Evolutionary conservation across 495 filamentous ascomycete species (phyloP), one percentile per base, ranked within the genome.

Genomic region (Lepraria neglecta): DNA sequence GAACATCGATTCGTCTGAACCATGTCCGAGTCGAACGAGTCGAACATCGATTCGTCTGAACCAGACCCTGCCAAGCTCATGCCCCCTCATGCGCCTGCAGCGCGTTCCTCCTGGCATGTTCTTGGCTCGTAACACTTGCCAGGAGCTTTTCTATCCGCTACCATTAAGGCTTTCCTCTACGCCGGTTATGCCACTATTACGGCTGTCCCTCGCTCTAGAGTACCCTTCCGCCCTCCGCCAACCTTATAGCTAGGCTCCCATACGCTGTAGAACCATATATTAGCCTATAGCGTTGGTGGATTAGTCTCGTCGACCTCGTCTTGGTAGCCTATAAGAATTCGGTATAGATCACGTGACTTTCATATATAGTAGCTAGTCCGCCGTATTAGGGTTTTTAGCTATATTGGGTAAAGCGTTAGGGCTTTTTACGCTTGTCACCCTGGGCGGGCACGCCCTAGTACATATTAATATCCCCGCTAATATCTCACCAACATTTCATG

Each of bases 81-180:
- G n/a, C n/a, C n/a, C n/a, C n/a, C n/a, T n/a, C n/a, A n/a, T n/a
- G n/a, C n/a, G n/a, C n/a, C n/a, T n/a, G n/a, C n/a, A n/a, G n/a
- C n/a, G n/a, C n/a, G n/a, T n/a, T n/a, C n/a, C n/a, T n/a, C n/a
- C n/a, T n/a, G n/a, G n/a, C n/a, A n/a, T n/a, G n/a, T n/a, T n/a
- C n/a, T n/a, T n/a, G n/a, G n/a, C n/a, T n/a, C n/a, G n/a, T n/a
- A n/a, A n/a, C n/a, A n/a, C 42, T 44, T 44, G 10, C 42, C 42
- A 44, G 42, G 42, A 44, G 42, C 42, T 44, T n/a, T 44, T 44
- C 42, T 44, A n/a, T n/a, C n/a, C n/a, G n/a, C n/a, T 44, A 44
- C 42, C 42, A 11, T 44, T n/a, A n/a, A n/a, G 10, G 42, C 42
- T n/a, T 44, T 44, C 42, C 42, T 44, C 42, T 44, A 44, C 42